Evolutionary conservation across 1,139 yeast species (phyloP).

Genomic region (Blastobotrys elegans): DNA sequence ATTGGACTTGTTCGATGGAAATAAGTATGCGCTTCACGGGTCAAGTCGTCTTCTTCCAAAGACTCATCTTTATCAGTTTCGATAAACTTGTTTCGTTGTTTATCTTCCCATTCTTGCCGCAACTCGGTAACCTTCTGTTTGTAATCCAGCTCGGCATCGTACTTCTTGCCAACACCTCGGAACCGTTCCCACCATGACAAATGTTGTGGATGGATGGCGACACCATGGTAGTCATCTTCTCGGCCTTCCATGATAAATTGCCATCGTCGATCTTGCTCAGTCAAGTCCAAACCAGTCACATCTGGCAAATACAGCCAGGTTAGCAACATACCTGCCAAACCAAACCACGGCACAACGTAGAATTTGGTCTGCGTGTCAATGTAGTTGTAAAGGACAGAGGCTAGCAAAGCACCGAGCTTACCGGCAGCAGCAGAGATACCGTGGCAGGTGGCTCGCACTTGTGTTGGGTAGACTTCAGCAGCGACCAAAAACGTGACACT

Average conservation of each 20-base stretch:
- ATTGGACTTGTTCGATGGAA: slow-evolving; percentile 35
- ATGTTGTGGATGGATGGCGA: slow-evolving; percentile 36
- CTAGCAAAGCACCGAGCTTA: slow-evolving; percentile 95
- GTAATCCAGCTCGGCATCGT: slow-evolving; percentile 37
- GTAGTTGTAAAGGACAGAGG: slow-evolving; percentile 57
- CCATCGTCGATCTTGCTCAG: slow-evolving; percentile 39
- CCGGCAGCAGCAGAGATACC: slow-evolving; percentile 97
- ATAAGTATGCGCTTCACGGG: slow-evolving; percentile 30
- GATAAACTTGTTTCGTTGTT: slow-evolving; percentile 28
- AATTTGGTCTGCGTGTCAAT: slow-evolving; percentile 33
- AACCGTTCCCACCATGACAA: slow-evolving; percentile 35
- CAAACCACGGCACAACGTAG: slow-evolving; percentile 39
- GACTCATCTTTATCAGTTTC: slow-evolving; percentile 24
- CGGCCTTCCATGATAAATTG: slow-evolving; percentile 33
- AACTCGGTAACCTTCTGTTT: slow-evolving; percentile 36
- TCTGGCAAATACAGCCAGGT: slow-evolving; percentile 36
- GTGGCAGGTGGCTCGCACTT: slow-evolving; percentile 97
- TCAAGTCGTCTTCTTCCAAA: slow-evolving; percentile 19
- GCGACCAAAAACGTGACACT: slow-evolving; percentile 93
- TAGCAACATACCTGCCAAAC: slow-evolving; percentile 35
- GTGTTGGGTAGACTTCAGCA: slow-evolving; percentile 95
- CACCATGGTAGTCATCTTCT: slow-evolving; percentile 36
- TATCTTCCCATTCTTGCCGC: slow-evolving; percentile 35
- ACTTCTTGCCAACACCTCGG: slow-evolving; percentile 34
- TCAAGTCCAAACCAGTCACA: slow-evolving; percentile 36